Conservation (phyloP, 2,329 filamentous ascomycete species). For the Aspergillus fijiensis region DNA sequence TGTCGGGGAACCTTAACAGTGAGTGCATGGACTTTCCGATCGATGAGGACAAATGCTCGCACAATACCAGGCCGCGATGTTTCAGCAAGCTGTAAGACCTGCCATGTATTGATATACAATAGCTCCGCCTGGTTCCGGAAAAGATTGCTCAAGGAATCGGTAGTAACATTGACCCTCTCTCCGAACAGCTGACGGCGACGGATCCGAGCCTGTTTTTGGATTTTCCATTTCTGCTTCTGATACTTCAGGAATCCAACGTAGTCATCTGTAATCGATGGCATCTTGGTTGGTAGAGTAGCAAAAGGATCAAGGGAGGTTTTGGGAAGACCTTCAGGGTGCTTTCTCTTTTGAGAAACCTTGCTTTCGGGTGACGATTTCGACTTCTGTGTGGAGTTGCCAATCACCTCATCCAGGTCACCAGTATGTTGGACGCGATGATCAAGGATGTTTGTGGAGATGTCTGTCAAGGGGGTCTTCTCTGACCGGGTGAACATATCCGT, state of each 20-base stretch:
- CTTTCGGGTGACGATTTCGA: constrained; percentile 61
- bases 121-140: constrained; percentile 92
- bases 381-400: constrained; percentile 67
- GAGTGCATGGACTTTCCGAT: constrained; percentile 82
- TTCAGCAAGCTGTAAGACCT: constrained; percentile 80
- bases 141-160: constrained; percentile 64
- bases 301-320: constrained; percentile 72
- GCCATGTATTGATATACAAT: constrained; percentile 91
- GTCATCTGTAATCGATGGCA: constrained; percentile 82
- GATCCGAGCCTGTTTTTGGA: constrained; percentile 85
- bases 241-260: constrained; percentile 87
- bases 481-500: constrained; percentile 76
- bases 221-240: constrained; percentile 98
- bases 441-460: constrained; percentile 65
- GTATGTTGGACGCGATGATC: constrained; percentile 55
- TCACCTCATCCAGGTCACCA: constrained; percentile 72
- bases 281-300: constrained; percentile 73
- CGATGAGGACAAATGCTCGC: constrained; percentile 85
- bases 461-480: constrained; percentile 67
- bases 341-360: constrained; percentile 64
- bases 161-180: constrained; percentile 65
- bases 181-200: constrained; percentile 90
- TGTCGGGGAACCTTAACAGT: constrained; percentile 87
- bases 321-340: constrained; percentile 65
- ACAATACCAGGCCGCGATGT: constrained; percentile 86